A percentile compares a stretch with the other conserved stretches of the same genome.
Conservation (phyloP, 306 rosid species). For the Pyrus communis region DNA sequence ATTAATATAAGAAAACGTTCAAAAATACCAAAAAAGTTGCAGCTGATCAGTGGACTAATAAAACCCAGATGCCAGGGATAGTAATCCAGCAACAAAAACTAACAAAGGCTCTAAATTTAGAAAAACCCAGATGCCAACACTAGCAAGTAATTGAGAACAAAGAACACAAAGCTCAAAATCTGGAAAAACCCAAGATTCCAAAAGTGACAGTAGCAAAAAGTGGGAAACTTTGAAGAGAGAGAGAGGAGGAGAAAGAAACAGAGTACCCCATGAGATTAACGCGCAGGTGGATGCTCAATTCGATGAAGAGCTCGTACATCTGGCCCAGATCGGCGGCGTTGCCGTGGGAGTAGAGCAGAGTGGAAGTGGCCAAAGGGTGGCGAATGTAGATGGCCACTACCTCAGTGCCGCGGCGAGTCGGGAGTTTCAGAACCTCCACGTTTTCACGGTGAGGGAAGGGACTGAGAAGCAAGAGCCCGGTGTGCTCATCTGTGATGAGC, state of each 20-base stretch:
- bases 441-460: slow-evolving; percentile 86
- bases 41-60: background rate
- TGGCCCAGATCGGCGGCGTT: slow-evolving; percentile 99
- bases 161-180: background rate
- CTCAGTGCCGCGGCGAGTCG: slow-evolving; percentile 77
- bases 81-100: background rate
- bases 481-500: slow-evolving; percentile 47
- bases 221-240: background rate
- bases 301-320: slow-evolving; percentile 92
- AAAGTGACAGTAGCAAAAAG: background rate
- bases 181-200: slow-evolving; percentile 2
- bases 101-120: background rate
- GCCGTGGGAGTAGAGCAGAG: slow-evolving; percentile 85
- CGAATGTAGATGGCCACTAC: slow-evolving; percentile 73
- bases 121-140: slow-evolving; percentile 6
- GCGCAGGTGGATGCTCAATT: slow-evolving; percentile 74
- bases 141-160: background rate
- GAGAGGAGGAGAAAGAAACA: background rate
- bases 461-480: slow-evolving; percentile 65
- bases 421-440: slow-evolving; percentile 68
- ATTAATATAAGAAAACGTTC: background rate
- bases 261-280: slow-evolving; percentile 85
- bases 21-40: background rate
- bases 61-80: slow-evolving; percentile 10
- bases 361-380: slow-evolving; percentile 83